Percentiles rank a stretch among this genome's conserved stretches.
These are phyloP conservation scores for Bryoglossum gracile DNA, from an alignment of 495 filamentous ascomycete genomes.

Conservation along the genomic window DNA sequence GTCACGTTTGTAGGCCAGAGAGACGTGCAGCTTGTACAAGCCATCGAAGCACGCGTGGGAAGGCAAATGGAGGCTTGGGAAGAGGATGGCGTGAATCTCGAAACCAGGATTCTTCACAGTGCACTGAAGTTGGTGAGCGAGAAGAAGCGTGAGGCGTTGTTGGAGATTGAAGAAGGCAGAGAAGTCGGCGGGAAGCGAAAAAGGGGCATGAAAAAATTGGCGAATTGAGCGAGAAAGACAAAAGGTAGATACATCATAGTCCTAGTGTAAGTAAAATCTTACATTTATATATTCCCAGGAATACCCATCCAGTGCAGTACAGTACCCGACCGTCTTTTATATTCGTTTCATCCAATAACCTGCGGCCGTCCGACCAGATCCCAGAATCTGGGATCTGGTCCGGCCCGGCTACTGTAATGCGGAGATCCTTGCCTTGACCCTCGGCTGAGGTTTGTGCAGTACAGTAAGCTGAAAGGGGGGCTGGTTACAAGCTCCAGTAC, in stretches of 20 bases:
- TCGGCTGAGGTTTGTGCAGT: no score
- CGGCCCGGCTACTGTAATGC: no score
- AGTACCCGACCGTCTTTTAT: no score
- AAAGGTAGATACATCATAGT: neutral
- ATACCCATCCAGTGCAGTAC: neutral
- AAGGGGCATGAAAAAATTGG: conserved; percentile 39
- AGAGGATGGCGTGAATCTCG: conserved; percentile 85
- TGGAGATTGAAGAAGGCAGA: conserved; percentile 86
- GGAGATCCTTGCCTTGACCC: no score
- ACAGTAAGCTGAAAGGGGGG: no score
- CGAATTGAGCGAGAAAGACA: conserved; percentile 4
- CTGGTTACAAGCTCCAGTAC: no score
- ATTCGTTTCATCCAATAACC: no score
- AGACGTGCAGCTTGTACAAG: conserved; percentile 78
- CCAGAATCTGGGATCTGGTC: no score
- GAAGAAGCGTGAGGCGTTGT: conserved; percentile 80
- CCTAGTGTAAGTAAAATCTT: neutral
- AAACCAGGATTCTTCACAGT: conserved; percentile 75
- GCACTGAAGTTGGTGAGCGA: conserved; percentile 80
- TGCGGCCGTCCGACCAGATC: no score
- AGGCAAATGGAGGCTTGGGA: conserved; percentile 70
- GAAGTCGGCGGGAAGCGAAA: conserved; percentile 76
- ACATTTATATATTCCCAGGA: no score
- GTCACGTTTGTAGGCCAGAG: conserved; percentile 89
- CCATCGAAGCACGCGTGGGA: conserved; percentile 80